Base-by-base conservation (phyloP, 176 grass and related monocot genomes). In the Oryza glumipatula region DNA sequence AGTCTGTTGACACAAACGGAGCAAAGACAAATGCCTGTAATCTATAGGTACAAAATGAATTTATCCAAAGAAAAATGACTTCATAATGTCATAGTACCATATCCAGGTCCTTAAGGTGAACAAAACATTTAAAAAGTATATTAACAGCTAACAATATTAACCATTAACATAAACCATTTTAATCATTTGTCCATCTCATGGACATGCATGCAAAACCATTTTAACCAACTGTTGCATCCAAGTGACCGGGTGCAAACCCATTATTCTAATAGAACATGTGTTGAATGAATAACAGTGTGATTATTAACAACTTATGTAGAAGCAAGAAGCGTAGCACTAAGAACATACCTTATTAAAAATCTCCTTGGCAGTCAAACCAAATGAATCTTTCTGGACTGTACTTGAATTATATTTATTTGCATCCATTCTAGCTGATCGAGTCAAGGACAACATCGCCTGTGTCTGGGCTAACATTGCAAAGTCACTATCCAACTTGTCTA, bases 401-500 rank as follows among this genome's bases (percentile, higher is more conserved):
- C 23, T 86, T 33, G 49, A 72, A 84, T 83, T 74, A 79, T 88
- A 93, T 80, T 82, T 94, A 52, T 86, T 72, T 86, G 75, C 78
- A 85, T 89, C 91, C 10, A 83, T 64, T 87, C 86, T 91, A 82
- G 72, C 77, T 85, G 85, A 82, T 35, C 83, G 85, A 13, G 82
- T 91, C 58, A 91, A 79, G 66, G 91, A 87, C 12, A 52, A 68
- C 68, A 98, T 85, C 21, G 83, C 89, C 11, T 90, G 87, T 17
- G 88, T 85, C 83, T 95, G 91, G 69, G 93, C 93, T 52, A 98
- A 73, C 56, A 86, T 78, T 81, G 79, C 85, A 45, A 98, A 98
- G 26, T 95, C 93, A 78, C 79, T 82, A 76, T 98, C 96, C 60
- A 95, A 80, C 72, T 94, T 98, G 77, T 93, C 83, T 47, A 95